These are phyloP conservation scores for Athelia sp. DNA, from an alignment of 1,284 basidiomycete genomes.

Conservation along the genomic window DNA sequence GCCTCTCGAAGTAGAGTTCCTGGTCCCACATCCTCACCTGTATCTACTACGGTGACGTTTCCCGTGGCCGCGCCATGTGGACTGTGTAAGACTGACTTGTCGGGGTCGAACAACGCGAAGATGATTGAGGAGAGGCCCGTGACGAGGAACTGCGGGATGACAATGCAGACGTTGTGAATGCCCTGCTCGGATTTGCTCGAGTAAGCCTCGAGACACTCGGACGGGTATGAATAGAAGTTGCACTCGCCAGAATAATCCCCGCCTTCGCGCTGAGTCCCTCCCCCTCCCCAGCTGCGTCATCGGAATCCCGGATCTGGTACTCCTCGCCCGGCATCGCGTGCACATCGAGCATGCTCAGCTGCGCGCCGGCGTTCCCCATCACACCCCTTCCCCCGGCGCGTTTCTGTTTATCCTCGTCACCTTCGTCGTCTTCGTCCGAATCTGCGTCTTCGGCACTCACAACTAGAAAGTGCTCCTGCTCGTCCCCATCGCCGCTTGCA, in stretches of 20 bases:
- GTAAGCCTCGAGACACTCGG: too few relatives aligned
- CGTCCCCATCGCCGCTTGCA: slow-evolving; percentile 17
- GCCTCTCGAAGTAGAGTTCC: neutral
- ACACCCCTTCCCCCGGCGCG: slow-evolving; percentile 22
- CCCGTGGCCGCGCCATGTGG: slow-evolving; percentile 28
- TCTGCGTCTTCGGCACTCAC: slow-evolving; percentile 24
- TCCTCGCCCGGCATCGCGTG: slow-evolving; percentile 18
- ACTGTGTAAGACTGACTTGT: slow-evolving; percentile 39
- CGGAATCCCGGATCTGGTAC: slow-evolving; percentile 13
- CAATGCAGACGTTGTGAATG: slow-evolving; percentile 89
- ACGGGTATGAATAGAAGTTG: slow-evolving; percentile 5
- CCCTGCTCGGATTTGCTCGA: too few relatives aligned
- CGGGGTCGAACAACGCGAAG: slow-evolving; percentile 61
- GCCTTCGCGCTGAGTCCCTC: slow-evolving; percentile 69
- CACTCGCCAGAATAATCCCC: slow-evolving; percentile 79
- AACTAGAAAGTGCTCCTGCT: slow-evolving; percentile 30
- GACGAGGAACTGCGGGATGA: slow-evolving; percentile 70
- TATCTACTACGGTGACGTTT: slow-evolving; percentile 19
- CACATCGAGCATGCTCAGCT: slow-evolving; percentile 33
- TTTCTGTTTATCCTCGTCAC: slow-evolving; percentile 13
- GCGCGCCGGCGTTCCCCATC: slow-evolving; percentile 41
- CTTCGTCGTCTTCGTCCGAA: slow-evolving; percentile 25
- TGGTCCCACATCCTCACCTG: slow-evolving; percentile 1
- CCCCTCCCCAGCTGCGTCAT: slow-evolving; percentile 3
- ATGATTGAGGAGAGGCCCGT: slow-evolving; percentile 63